Percentiles rank a stretch among this genome's conserved stretches.
Conservation (phyloP, 2,329 filamentous ascomycete genomes). For the Colletotrichum sp. region DNA sequence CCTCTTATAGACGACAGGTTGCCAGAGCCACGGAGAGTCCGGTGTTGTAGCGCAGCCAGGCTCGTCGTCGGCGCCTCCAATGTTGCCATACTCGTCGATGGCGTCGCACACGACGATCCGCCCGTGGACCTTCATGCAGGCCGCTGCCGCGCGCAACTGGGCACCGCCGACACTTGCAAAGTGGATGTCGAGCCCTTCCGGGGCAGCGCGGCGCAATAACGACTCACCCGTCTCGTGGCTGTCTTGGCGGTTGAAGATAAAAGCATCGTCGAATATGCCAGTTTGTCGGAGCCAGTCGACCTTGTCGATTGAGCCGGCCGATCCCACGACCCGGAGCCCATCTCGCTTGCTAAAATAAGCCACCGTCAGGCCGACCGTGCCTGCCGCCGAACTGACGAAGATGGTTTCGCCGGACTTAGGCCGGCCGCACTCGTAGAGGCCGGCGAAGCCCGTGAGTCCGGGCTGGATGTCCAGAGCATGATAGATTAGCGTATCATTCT, state of each 20-base stretch:
- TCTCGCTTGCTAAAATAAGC: background rate
- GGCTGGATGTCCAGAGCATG: conserved; percentile 44
- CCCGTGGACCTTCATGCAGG: background rate
- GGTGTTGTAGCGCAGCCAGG: background rate
- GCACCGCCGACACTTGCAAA: conserved; percentile 83
- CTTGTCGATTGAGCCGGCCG: background rate
- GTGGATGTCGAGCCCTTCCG: conserved; percentile 79
- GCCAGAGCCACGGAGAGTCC: background rate
- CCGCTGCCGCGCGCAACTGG: conserved; percentile 39
- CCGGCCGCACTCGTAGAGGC: conserved; percentile 76
- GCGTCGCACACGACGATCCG: background rate
- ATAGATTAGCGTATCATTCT: background rate
- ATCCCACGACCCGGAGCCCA: background rate
- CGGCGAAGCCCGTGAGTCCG: conserved; percentile 76
- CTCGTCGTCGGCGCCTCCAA: background rate
- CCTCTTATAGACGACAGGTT: background rate
- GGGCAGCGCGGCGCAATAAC: conserved; percentile 72
- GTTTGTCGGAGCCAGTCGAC: background rate
- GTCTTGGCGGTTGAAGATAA: background rate
- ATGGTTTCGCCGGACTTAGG: conserved; percentile 80
- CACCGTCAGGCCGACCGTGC: background rate
- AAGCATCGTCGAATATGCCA: background rate
- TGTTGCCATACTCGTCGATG: background rate
- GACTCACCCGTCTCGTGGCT: background rate
- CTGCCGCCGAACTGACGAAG: conserved; percentile 76